Conservation (phyloP, 2,329 filamentous ascomycete species). For the Coniochaeta sp. region DNA sequence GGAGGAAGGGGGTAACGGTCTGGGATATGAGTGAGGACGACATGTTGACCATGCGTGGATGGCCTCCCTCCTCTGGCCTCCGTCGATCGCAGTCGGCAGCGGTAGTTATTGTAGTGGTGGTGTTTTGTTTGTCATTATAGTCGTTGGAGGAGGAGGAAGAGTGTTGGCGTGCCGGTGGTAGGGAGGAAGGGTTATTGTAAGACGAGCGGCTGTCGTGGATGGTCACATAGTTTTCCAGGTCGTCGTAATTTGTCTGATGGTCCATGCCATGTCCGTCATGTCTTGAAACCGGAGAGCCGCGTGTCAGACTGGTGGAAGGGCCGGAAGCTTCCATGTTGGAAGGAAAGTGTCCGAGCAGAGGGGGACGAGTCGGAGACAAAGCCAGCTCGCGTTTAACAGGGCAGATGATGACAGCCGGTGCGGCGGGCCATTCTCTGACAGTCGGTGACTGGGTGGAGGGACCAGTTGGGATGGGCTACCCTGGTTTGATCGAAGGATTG, state of each 20-base stretch:
- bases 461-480: constrained; percentile 1
- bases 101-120: constrained; percentile 1
- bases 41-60: constrained; percentile 47
- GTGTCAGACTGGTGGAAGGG: constrained; percentile 10
- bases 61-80: constrained; percentile 41
- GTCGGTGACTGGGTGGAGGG: background rate
- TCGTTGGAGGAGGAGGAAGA: too few species aligned
- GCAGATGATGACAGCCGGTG: constrained; percentile 6
- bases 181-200: constrained; percentile 11
- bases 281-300: constrained; percentile 10
- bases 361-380: too few species aligned
- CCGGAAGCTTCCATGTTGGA: constrained; percentile 14
- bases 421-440: background rate
- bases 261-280: constrained; percentile 19
- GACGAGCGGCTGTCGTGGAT: constrained; percentile 2
- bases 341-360: too few species aligned
- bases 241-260: constrained; percentile 13
- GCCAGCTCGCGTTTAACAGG: constrained; percentile 3
- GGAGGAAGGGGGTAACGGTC: constrained; percentile 80
- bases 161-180: too few species aligned
- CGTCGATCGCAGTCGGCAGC: constrained; percentile 38
- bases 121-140: background rate
- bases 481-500: constrained; percentile 12
- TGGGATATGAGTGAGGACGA: constrained; percentile 62
- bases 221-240: constrained; percentile 10